Evolutionary conservation across 371 early-diverging fungal species (phyloP), one percentile per base, ranked within the genome.

Genomic region (Syncephalastrum monosporum): DNA sequence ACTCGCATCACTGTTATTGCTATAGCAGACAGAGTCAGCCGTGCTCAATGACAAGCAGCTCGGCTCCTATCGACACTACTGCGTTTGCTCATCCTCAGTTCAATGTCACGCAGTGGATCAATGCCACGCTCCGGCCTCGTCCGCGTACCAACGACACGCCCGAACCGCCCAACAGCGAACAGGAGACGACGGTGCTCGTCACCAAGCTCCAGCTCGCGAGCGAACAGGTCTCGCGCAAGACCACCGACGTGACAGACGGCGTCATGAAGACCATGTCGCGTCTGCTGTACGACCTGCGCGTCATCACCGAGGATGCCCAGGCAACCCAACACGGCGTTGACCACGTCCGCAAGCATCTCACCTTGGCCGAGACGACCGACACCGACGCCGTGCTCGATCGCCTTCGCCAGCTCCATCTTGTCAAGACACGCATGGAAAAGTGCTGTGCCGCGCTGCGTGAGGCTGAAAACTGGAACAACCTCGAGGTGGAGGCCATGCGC

Each of bases 381-480:
- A 75, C 76, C 8, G 71, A 71, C 21, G 73, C 68, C 16, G 82
- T 87, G 0, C 69, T 92, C 52, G 84, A 87, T 43, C 72, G 76
- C 41, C 74, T 92, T 24, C 77, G 82, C 46, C 79, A 82, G 55
- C 71, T 90, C 8, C 91, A 89, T 69, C 67, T 77, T 7, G 86
- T 88, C 47, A 83, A 88, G 47, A 77, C 80, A 17, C 72, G 91
- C 2, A 92, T 92, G 92, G 87, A 79, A 27, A 63, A 70, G 17
- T 76, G 80, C 45, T 64, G 67, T 13, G 52, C 63, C 8, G 74
- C 83, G 0, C 69, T 91, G 6, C 73, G 79, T 38, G 89, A 91
- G 56, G 86, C 90, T 0, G 90, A 91, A 55, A 89, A 83, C 64
- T 91, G 91, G 91, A 82, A 72, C 25, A 86, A 88, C 45, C 76